Evolutionary conservation across 2,329 filamentous ascomycete genomes (phyloP).

Genomic region (Pseudomassariella vexata): DNA sequence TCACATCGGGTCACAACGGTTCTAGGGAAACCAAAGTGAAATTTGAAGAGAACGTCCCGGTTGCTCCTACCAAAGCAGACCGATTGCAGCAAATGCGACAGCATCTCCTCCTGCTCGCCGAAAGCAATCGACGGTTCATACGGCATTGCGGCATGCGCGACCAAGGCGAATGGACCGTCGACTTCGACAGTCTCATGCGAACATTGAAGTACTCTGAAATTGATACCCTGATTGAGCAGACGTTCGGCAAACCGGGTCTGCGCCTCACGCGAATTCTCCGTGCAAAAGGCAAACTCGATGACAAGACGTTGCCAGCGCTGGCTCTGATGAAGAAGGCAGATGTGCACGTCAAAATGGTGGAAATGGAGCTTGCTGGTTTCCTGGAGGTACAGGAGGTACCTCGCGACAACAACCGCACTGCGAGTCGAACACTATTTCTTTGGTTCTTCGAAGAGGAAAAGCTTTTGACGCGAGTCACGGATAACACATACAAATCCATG

Average conservation of each 20-base stretch:
- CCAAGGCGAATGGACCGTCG: conserved; percentile 73
- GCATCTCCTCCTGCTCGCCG: conserved; percentile 67
- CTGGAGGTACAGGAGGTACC: conserved; percentile 93
- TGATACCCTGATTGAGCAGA: conserved; percentile 73
- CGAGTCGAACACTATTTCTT: conserved; percentile 80
- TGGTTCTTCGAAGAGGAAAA: conserved; percentile 84
- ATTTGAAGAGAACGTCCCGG: conserved; percentile 42
- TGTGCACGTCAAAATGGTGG: conserved; percentile 75
- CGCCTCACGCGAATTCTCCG: conserved; percentile 81
- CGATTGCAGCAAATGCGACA: conserved; percentile 59
- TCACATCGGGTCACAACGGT: conserved; percentile 15
- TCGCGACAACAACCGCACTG: conserved; percentile 74
- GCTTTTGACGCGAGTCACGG: conserved; percentile 63
- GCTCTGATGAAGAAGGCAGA: conserved; percentile 82
- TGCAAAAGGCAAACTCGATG: conserved; percentile 88
- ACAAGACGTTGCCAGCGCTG: conserved; percentile 76
- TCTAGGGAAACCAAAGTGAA: conserved; percentile 36
- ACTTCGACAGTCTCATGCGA: conserved; percentile 69
- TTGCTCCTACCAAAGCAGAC: conserved; percentile 34
- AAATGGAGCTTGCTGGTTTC: conserved; percentile 80
- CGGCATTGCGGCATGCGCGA: conserved; percentile 58
- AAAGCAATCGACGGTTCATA: conserved; percentile 64
- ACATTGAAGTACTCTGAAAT: conserved; percentile 71
- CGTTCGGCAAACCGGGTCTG: conserved; percentile 69
- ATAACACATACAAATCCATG: conserved; percentile 87